phyloP scores from a whole-genome alignment of 352 stramenopile species.

The Thalassiosira ordinaria region DNA sequence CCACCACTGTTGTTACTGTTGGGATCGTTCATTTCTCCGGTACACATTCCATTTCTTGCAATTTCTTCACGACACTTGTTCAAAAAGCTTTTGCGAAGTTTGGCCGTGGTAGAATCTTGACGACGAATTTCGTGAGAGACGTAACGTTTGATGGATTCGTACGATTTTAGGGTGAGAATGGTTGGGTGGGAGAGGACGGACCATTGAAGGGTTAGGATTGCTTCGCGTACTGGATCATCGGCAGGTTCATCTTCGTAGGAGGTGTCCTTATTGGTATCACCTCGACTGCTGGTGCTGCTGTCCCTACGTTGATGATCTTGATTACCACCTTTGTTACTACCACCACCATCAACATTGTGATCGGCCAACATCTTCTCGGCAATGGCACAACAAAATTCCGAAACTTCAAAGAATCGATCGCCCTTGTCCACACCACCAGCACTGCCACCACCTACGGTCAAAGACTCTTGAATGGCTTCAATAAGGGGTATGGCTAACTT shows the following conservation, averaged over 20 bases:
- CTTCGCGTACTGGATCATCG: slow-evolving; percentile 42
- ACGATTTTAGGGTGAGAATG: slow-evolving; percentile 72
- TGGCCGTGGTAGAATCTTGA: slow-evolving; percentile 43
- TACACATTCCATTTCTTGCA: slow-evolving; percentile 21
- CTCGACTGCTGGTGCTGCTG: slow-evolving; percentile 15
- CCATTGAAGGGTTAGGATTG: slow-evolving; percentile 80
- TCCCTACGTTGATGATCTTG: slow-evolving; percentile 30
- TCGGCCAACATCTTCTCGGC: slow-evolving; percentile 59
- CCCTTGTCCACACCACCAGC: slow-evolving; percentile 24
- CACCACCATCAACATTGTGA: slow-evolving; percentile 4
- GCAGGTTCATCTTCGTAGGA: slow-evolving; percentile 42
- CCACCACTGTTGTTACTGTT: background rate
- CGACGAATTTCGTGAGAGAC: slow-evolving; percentile 70
- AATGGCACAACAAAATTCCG: slow-evolving; percentile 80
- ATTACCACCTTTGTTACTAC: slow-evolving; percentile 24
- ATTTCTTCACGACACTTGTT: slow-evolving; percentile 59
- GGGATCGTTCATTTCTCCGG: background rate
- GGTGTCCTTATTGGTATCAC: background rate
- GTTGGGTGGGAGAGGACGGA: slow-evolving; percentile 79
- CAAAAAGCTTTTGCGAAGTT: slow-evolving; percentile 68
- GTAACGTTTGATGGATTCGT: slow-evolving; percentile 81
- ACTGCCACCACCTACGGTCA: slow-evolving; percentile 12
- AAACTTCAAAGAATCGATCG: slow-evolving; percentile 80
- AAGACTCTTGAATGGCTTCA: slow-evolving; percentile 64
- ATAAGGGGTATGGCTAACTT: slow-evolving; percentile 77